A percentile compares a stretch with the other conserved stretches of the same genome.
phyloP scores from a whole-genome alignment of 257 asterid species.

The Solanum arcanum region DNA sequence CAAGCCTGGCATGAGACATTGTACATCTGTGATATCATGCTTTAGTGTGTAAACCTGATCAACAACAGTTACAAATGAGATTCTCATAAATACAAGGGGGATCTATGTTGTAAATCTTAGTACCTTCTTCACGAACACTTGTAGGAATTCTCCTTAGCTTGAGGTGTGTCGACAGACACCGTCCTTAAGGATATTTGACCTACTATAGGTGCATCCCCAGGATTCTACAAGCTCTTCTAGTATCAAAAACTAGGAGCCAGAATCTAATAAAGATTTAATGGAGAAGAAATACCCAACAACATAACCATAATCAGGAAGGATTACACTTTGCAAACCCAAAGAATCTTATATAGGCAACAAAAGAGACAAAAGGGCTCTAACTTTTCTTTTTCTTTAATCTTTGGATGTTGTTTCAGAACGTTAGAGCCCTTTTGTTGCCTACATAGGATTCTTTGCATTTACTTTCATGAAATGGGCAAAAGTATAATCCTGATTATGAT shows the following conservation, averaged over 20 bases:
- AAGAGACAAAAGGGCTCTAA: neutral
- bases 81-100: neutral
- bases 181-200: neutral
- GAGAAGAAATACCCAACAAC: neutral
- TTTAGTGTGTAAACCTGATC: slow-evolving; percentile 68
- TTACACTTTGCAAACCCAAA: neutral
- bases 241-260: neutral
- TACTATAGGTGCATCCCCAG: neutral
- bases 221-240: neutral
- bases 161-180: neutral
- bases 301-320: neutral
- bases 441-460: neutral
- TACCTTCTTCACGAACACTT: neutral
- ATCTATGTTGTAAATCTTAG: neutral
- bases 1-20: slow-evolving; percentile 76
- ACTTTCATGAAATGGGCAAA: neutral
- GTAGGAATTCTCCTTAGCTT: neutral
- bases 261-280: too few relatives aligned
- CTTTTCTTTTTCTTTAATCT: too few relatives aligned
- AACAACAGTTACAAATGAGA: neutral
- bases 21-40: slow-evolving; percentile 66
- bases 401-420: neutral
- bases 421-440: neutral
- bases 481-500: neutral
- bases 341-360: neutral